phyloP scores from a whole-genome alignment of 768 basidiomycete species.

The Mycena indigotica region DNA sequence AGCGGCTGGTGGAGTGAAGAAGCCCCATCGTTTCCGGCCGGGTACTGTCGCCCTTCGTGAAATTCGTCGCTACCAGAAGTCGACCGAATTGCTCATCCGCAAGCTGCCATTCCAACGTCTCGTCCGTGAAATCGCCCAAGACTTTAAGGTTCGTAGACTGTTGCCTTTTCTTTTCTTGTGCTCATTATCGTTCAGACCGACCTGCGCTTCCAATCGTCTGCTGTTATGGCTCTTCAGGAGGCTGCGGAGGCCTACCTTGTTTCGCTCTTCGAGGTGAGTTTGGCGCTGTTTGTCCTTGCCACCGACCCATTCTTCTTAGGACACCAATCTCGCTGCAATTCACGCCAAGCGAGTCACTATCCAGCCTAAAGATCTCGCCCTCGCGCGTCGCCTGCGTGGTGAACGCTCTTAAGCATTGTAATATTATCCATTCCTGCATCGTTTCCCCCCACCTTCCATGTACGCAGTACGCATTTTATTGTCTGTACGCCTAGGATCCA shows the following conservation, averaged over 20 bases:
- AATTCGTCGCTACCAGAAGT: slow-evolving; percentile 25
- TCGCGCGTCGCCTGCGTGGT: slow-evolving; percentile 78
- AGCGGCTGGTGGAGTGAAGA: slow-evolving; percentile 52
- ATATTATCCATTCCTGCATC: not conserved
- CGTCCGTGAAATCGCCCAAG: slow-evolving; percentile 63
- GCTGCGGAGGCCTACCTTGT: slow-evolving; percentile 81
- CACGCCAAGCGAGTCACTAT: slow-evolving; percentile 88
- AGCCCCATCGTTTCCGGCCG: slow-evolving; percentile 25
- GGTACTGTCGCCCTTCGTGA: slow-evolving; percentile 26
- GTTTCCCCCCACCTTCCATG: slow-evolving; percentile 7
- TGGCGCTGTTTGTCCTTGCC: slow-evolving; percentile 35
- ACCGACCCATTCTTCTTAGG: slow-evolving; percentile 9
- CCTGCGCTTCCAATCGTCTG: slow-evolving; percentile 79
- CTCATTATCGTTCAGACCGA: slow-evolving; percentile 38
- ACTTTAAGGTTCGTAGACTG: slow-evolving; percentile 48
- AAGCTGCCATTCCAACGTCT: slow-evolving; percentile 36
- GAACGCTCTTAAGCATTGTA: slow-evolving; percentile 32
- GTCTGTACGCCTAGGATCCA: not conserved
- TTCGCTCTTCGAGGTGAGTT: slow-evolving; percentile 62
- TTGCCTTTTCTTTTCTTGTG: not conserved
- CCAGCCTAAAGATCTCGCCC: slow-evolving; percentile 79
- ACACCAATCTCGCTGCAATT: slow-evolving; percentile 78
- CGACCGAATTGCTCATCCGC: slow-evolving; percentile 24
- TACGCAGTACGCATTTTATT: slow-evolving; percentile 11
- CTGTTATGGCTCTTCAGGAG: slow-evolving; percentile 80